Conservation (phyloP, 768 basidiomycete species). For the Arthromyces matolae region DNA sequence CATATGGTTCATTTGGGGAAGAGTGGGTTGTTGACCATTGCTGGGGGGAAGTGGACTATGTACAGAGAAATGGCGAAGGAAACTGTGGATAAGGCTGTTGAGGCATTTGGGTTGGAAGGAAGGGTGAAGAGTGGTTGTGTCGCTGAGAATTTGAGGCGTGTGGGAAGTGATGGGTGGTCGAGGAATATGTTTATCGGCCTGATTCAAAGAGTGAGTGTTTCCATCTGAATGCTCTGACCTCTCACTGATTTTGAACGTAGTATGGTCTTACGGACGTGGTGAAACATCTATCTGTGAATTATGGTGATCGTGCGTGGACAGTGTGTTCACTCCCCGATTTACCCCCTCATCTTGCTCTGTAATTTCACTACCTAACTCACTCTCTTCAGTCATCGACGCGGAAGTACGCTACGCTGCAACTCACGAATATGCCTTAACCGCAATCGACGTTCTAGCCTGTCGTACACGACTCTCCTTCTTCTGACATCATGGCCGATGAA, state of each 20-base stretch:
- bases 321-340: conserved; percentile 69
- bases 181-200: conserved; percentile 96
- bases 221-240: too few relatives aligned
- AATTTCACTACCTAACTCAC: neutral
- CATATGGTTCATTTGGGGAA: conserved; percentile 86
- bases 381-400: conserved; percentile 71
- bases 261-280: conserved; percentile 92
- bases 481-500: too few relatives aligned
- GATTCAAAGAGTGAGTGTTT: conserved; percentile 76
- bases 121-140: conserved; percentile 60
- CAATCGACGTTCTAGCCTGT: too few relatives aligned
- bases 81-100: conserved; percentile 83
- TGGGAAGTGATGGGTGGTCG: conserved; percentile 94
- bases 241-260: too few relatives aligned
- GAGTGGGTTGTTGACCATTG: conserved; percentile 86
- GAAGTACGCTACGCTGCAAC: too few relatives aligned
- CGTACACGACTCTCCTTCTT: too few relatives aligned
- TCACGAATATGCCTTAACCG: too few relatives aligned
- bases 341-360: neutral
- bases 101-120: conserved; percentile 64
- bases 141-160: conserved; percentile 75
- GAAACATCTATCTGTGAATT: conserved; percentile 87
- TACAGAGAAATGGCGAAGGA: conserved; percentile 96
- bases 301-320: conserved; percentile 96
- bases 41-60: conserved; percentile 99